phyloP scores from a whole-genome alignment of 768 basidiomycete genomes.

The Mycena filopes region DNA sequence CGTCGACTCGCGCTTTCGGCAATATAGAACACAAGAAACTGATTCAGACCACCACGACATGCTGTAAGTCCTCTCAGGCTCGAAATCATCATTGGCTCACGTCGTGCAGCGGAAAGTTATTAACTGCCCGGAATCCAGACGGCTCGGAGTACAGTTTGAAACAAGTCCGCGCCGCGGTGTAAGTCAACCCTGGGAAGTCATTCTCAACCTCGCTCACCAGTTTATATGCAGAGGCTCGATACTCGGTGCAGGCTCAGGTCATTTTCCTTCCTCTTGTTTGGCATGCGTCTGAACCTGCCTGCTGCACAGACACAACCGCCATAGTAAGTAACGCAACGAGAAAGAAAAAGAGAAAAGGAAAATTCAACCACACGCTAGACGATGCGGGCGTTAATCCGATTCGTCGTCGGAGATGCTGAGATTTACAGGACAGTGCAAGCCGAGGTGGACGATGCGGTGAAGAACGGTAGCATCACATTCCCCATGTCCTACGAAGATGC shows the following conservation, averaged over 20 bases:
- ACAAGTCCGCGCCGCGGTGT: slow-evolving; percentile 17
- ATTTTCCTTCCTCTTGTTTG: too few species aligned
- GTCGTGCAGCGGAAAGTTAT: slow-evolving; percentile 1
- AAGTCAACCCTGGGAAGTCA: background rate
- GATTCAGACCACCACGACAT: background rate
- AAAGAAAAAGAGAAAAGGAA: too few species aligned
- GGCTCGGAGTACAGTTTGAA: slow-evolving; percentile 17
- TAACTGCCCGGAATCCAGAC: slow-evolving; percentile 7
- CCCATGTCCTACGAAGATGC: slow-evolving; percentile 15
- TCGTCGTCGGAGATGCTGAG: slow-evolving; percentile 7
- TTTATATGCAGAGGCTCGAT: slow-evolving; percentile 7
- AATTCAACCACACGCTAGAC: background rate
- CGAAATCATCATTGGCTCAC: background rate
- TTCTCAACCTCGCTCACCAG: too few species aligned
- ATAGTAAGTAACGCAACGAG: slow-evolving; percentile 7
- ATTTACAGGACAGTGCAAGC: slow-evolving; percentile 9
- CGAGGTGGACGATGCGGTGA: slow-evolving; percentile 16
- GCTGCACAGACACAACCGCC: slow-evolving; percentile 15
- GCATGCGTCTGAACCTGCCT: too few species aligned
- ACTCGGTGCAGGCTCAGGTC: slow-evolving; percentile 22
- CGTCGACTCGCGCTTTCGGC: slow-evolving; percentile 2
- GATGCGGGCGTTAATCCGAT: slow-evolving; percentile 24
- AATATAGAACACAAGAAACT: background rate
- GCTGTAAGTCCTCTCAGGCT: background rate
- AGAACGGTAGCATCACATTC: background rate